Base-by-base conservation (phyloP, 192 early-diverging fungal species). In the Coemansia pectinata region DNA sequence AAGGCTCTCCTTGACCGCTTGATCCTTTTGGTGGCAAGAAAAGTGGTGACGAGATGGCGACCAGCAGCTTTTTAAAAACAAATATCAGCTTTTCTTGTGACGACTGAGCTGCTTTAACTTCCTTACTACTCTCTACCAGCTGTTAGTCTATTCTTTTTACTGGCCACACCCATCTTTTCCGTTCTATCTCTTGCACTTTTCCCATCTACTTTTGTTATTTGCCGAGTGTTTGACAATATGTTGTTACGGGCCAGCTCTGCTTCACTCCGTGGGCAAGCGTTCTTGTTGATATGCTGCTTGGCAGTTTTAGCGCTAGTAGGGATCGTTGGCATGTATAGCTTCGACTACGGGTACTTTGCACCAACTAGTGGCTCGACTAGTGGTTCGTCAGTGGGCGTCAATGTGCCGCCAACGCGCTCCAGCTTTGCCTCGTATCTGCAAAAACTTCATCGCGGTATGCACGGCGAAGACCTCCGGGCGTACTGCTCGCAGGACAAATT, bases 401-500 rank as follows among this genome's bases (percentile, higher is more conserved):
- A 36, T 8, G 34, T 9, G 34, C 34, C 34, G 8, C 6, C 34
- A 36, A 7, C 7, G 8, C 52, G 52, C 52, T 8, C 11, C 11
- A 55, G 3, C 9, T 29, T 55, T 10, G 23, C 31, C 11, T 4
- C 23, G 0, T 55, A 29, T 25, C 12, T 55, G 12, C 25, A 55
- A 3, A 55, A 27, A 15, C 11, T 14, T 2, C 52, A 55, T n/a
- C 25, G 25, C 15, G 27, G 15, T 14, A 25, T 55, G 10, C 52
- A 55, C 25, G 15, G 29, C 14, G 52, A 29, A 50, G 62, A 50
- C 12, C 68, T 76, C 27, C 23, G 33, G 33, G 45, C 42, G 5
- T 69, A 73, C 25, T 81, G 74, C 64, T 57, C 45, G 1, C 52
- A 55, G 25, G 25, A 55, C 10, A 15, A 55, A 10, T 25, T 55